Conservation (phyloP, 2,329 filamentous ascomycete species). For the Trichophyton schoenleinii region DNA sequence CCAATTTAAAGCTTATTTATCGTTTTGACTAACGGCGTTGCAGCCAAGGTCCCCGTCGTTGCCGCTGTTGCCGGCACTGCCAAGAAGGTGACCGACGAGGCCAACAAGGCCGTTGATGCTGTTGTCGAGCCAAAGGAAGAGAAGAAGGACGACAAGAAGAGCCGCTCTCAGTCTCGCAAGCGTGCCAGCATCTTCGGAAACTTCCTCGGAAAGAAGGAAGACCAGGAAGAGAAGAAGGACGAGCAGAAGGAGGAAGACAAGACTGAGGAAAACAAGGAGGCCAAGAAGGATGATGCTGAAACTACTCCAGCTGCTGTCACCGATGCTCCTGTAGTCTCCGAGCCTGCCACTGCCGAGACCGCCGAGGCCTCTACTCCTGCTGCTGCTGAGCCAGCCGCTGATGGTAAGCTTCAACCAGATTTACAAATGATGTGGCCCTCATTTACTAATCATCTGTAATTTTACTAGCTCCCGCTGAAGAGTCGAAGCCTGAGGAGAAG, state of each 20-base stretch:
- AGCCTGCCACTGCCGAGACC: constrained; percentile 27
- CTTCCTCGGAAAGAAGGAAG: constrained; percentile 51
- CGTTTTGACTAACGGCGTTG: constrained; percentile 17
- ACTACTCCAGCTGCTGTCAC: constrained; percentile 33
- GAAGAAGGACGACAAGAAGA: constrained; percentile 34
- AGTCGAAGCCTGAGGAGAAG: constrained; percentile 42
- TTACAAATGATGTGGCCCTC: too few species aligned
- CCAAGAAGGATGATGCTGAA: constrained; percentile 24
- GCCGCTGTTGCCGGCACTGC: constrained; percentile 21
- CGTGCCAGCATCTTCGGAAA: constrained; percentile 46
- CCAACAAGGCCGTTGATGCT: constrained; percentile 21
- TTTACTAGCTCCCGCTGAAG: constrained; percentile 33
- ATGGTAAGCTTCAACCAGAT: constrained; percentile 17
- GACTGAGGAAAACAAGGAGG: constrained; percentile 23
- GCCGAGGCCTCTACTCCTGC: constrained; percentile 15
- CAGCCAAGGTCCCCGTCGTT: constrained; percentile 34
- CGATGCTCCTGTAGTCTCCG: constrained; percentile 21
- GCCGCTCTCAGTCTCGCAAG: constrained; percentile 48
- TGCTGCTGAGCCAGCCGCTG: constrained; percentile 29
- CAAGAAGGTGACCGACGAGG: constrained; percentile 22
- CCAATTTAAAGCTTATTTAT: too few species aligned
- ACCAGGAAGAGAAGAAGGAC: constrained; percentile 29
- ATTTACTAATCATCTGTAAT: constrained; percentile 8
- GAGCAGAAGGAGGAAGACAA: constrained; percentile 25
- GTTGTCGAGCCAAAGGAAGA: constrained; percentile 25